Evolutionary conservation across 805 yeast genomes (phyloP).

Genomic region (Suhomyces sp.): DNA sequence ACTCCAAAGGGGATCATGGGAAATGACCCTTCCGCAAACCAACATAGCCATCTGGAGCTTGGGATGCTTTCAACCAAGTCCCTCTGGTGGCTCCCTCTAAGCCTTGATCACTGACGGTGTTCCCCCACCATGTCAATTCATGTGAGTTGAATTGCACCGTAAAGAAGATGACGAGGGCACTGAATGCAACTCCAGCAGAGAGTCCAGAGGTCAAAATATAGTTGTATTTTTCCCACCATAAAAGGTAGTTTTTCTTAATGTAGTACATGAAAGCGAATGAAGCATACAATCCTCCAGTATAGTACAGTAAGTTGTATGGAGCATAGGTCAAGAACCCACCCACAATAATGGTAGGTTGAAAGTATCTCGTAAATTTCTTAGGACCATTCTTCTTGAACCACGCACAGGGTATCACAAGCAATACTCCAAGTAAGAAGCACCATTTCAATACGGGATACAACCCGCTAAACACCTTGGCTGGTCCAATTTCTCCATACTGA

Average conservation of each 20-base stretch:
- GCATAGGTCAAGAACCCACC: conserved; percentile 50
- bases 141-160: conserved; percentile 46
- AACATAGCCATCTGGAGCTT: conserved; percentile 28
- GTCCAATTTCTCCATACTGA: conserved; percentile 59
- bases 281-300: conserved; percentile 60
- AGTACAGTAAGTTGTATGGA: conserved; percentile 51
- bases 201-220: conserved; percentile 60
- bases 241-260: conserved; percentile 46
- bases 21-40: conserved; percentile 29
- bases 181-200: conserved; percentile 62
- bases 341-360: conserved; percentile 56
- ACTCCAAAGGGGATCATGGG: too few relatives aligned
- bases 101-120: conserved; percentile 32
- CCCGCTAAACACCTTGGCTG: conserved; percentile 56
- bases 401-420: conserved; percentile 38
- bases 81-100: conserved; percentile 32
- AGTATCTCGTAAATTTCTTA: conserved; percentile 26
- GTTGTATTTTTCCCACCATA: conserved; percentile 75
- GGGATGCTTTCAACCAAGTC: conserved; percentile 28
- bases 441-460: conserved; percentile 54
- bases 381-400: conserved; percentile 40
- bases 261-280: conserved; percentile 59
- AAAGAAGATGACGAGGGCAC: conserved; percentile 60
- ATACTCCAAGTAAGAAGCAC: conserved; percentile 57
- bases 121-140: conserved; percentile 66